These are phyloP conservation scores for Achaetomiella virescens DNA, from an alignment of 495 filamentous ascomycete genomes.

Conservation along the genomic window DNA sequence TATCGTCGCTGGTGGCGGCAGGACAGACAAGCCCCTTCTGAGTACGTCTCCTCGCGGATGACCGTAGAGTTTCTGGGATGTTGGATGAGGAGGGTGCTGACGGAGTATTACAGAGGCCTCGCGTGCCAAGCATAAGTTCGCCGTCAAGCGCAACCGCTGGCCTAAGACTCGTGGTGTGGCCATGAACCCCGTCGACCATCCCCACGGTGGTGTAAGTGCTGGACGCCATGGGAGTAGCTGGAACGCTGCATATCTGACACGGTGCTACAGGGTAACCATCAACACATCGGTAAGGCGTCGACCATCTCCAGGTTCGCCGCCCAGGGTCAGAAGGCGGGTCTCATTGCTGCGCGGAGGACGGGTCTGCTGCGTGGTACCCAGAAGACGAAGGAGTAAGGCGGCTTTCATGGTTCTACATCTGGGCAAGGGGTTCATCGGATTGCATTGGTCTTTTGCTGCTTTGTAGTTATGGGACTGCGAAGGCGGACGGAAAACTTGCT, in stretches of 20 bases:
- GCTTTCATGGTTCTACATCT: slow-evolving; percentile 46
- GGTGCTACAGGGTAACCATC: slow-evolving; percentile 83
- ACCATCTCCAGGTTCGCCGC: slow-evolving; percentile 97
- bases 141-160: slow-evolving; percentile 99
- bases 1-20: slow-evolving; percentile 97
- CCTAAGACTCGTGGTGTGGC: slow-evolving; percentile 99
- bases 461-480: slow-evolving; percentile 46
- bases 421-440: slow-evolving; percentile 50
- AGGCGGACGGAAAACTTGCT: slow-evolving; percentile 29
- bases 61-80: not conserved
- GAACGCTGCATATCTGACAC: slow-evolving; percentile 29
- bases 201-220: slow-evolving; percentile 73
- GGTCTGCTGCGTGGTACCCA: slow-evolving; percentile 99
- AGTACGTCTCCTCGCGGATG: slow-evolving; percentile 47
- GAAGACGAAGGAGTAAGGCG: slow-evolving; percentile 90
- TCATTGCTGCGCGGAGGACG: slow-evolving; percentile 97
- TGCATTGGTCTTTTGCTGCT: slow-evolving; percentile 49
- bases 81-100: slow-evolving; percentile 12
- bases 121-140: slow-evolving; percentile 98
- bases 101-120: slow-evolving; percentile 66
- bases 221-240: not conserved
- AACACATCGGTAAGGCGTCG: slow-evolving; percentile 99
- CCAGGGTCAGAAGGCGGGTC: slow-evolving; percentile 99
- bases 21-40: slow-evolving; percentile 98
- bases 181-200: slow-evolving; percentile 99